Percentiles rank a stretch among this genome's conserved stretches.
phyloP scores from a whole-genome alignment of 352 stramenopile genomes.

The Pythium phragmitis region DNA sequence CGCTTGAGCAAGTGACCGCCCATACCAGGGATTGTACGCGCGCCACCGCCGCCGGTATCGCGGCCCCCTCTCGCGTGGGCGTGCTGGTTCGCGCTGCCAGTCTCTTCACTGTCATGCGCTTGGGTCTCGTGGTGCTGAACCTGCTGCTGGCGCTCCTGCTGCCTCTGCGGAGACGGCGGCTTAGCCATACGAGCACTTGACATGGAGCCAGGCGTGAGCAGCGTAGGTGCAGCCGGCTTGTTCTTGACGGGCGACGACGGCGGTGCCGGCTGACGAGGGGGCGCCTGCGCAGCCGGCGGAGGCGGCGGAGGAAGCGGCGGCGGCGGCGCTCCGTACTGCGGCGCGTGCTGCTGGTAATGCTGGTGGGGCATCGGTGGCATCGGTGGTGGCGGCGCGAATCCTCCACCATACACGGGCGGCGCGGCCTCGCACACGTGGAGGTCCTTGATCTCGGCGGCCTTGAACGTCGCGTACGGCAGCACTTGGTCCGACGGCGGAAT shows the following conservation, averaged over 20 bases:
- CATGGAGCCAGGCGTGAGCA: slow-evolving; percentile 58
- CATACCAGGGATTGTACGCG: slow-evolving; percentile 79
- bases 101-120: neutral
- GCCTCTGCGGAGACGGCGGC: slow-evolving; percentile 19
- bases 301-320: slow-evolving; percentile 19
- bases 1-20: slow-evolving; percentile 76
- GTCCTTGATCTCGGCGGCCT: slow-evolving; percentile 84
- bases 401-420: slow-evolving; percentile 23
- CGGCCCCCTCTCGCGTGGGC: neutral
- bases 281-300: neutral
- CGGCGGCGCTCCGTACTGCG: slow-evolving; percentile 7
- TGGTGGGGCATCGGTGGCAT: slow-evolving; percentile 18
- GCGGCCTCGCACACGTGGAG: slow-evolving; percentile 79
- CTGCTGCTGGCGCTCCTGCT: slow-evolving; percentile 24
- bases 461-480: slow-evolving; percentile 80
- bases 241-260: slow-evolving; percentile 14
- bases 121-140: slow-evolving; percentile 5
- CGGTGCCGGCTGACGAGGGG: slow-evolving; percentile 3
- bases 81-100: slow-evolving; percentile 17
- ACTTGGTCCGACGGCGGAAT: slow-evolving; percentile 74
- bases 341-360: slow-evolving; percentile 9
- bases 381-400: slow-evolving; percentile 14
- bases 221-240: slow-evolving; percentile 32
- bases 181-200: slow-evolving; percentile 35
- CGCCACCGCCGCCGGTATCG: slow-evolving; percentile 13